Base-by-base conservation (phyloP, 2,329 filamentous ascomycete species). In the Helotiales sp. region DNA sequence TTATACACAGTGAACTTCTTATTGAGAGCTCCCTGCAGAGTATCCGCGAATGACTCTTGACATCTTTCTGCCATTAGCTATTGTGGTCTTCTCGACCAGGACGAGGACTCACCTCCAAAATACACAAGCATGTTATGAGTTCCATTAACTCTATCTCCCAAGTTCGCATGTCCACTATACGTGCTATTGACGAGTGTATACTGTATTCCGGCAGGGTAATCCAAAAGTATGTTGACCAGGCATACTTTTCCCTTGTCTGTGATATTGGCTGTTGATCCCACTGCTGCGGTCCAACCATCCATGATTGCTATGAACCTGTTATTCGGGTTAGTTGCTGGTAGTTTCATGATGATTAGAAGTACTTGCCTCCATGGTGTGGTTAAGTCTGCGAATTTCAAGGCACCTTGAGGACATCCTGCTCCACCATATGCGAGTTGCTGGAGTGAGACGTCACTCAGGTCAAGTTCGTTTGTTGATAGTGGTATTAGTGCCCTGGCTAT, bases 181-280 rank as follows among this genome's bases (percentile, higher is more conserved):
- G 40, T 54, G 5, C 31, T 53, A 17, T 54, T 47, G 8, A 49
- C 33, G 9, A 51, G 30, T 12, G 48, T 40, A 25, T 49, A 59
- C 19, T 59, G 57, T 2, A 56, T 38, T 12, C 42, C 42, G n/a
- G 30, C 33, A 2, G 57, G 53, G 24, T 59, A 59, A 13, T 31
- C n/a, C 3, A 59, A 42, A 46, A 49, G 33, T 7, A 59, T 25
- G 34, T 55, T 59, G 31, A 59, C 46, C 31, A 53, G 53, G 30
- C 57, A 59, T 9, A 49, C 52, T 31, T 56, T 59, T 9, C 53
- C 38, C 5, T 38, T 27, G 9, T 47, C 52, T 15, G 29, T 34
- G 22, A 47, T 22, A 5, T 27, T 27, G 15, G 30, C 30, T 9
- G 19, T 30, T 3, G 52, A 24, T 10, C 52, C 52, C 8, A 54